Base-by-base conservation (phyloP, 2,329 filamentous ascomycete genomes). In the Aspergillus spinulosporus region DNA sequence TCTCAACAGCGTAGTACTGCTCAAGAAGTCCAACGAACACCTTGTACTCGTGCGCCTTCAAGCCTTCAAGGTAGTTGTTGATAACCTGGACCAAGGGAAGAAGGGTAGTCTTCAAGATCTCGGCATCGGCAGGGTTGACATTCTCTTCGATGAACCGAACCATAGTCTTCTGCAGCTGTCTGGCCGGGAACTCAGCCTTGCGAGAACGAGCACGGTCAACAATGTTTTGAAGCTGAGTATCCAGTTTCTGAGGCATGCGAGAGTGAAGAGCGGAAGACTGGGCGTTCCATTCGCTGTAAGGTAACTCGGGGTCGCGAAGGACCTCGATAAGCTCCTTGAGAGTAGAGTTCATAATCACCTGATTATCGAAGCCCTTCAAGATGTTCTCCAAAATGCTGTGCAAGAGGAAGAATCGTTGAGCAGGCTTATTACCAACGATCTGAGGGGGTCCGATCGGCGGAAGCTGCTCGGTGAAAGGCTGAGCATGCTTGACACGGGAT, bases 251-350 rank as follows among this genome's bases (percentile, higher is more conserved):
- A 0, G 94, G 94, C 89, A 97, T 99, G 67, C 94, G 89, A 5
- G 92, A 90, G 75, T 97, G 93, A n/a, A 99, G 84, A 21, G 94
- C 94, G 48, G 94, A 96, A 65, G 96, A 94, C 71, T 97, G 92
- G 4, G 93, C 89, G 61, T 89, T 92, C 90, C 93, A 99, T 75
- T 99, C 92, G 73, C 93, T 92, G 72, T 94, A 99, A 1, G 94
- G 94, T 61, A 99, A 83, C 68, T 97, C 92, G 1, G 89, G 86
- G 68, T 96, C 85, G 42, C 93, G 88, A 21, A 99, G 84, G 8
- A 99, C 92, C 58, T 91, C 85, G n/a, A 97, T 87, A 37, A 97
- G 81, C 71, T 94, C 90, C 76, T 90, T 91, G 21, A 99, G 81
- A 1, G 92, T 94, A 58, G 85, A 76, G 50, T 85, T 84, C 93